A percentile compares a stretch with the other conserved stretches of the same genome.
phyloP scores from a whole-genome alignment of 495 filamentous ascomycete species.

The Talaromyces proteolyticus region DNA sequence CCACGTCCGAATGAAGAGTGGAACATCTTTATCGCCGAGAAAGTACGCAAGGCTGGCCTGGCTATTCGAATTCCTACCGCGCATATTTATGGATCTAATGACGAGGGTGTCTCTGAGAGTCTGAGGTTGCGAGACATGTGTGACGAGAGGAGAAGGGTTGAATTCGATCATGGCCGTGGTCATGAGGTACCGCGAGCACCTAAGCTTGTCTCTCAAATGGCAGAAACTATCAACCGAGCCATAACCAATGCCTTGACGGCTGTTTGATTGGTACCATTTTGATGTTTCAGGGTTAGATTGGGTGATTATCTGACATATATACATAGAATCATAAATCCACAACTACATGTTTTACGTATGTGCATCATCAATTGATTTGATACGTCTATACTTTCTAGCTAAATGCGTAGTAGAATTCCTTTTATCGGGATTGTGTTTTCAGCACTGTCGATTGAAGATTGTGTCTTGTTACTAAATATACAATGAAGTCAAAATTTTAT shows the following conservation, averaged over 20 bases:
- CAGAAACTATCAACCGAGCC: neutral
- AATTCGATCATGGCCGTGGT: conserved; percentile 17
- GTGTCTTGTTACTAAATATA: no score
- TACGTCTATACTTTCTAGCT: no score
- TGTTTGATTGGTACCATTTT: neutral
- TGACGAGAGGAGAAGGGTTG: conserved; percentile 1
- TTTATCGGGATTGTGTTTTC: no score
- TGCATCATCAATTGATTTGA: neutral
- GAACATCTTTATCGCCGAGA: neutral
- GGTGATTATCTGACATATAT: no score
- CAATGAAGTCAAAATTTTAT: no score
- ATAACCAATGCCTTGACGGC: neutral
- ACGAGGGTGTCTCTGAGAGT: conserved; percentile 8
- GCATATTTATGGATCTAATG: conserved; percentile 23
- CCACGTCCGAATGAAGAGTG: neutral
- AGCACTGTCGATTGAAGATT: no score
- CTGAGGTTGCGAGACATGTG: conserved; percentile 1
- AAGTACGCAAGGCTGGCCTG: neutral
- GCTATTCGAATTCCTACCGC: conserved; percentile 17
- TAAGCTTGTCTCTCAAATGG: neutral
- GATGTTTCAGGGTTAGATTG: neutral
- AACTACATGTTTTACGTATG: neutral
- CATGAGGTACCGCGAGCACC: conserved; percentile 18
- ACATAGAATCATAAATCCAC: neutral
- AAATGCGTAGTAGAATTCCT: no score